Percentiles rank a stretch among this genome's conserved stretches.
These are phyloP conservation scores for Diaporthe sp. DNA, from an alignment of 2,329 filamentous ascomycete genomes.

Conservation along the genomic window DNA sequence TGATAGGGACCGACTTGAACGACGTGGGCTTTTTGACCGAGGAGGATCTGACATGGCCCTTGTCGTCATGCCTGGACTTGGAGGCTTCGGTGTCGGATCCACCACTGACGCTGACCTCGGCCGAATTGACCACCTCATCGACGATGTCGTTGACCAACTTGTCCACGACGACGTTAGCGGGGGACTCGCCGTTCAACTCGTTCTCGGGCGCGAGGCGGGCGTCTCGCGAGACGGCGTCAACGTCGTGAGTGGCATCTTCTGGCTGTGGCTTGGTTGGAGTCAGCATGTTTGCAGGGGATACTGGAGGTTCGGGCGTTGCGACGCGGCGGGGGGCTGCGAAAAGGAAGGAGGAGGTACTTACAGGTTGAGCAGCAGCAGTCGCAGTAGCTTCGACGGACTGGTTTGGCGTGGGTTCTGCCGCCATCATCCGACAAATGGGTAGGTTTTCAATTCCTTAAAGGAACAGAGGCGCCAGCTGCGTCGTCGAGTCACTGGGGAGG, in stretches of 20 bases:
- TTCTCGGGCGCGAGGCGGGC: slow-evolving; percentile 43
- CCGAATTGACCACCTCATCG: slow-evolving; percentile 72
- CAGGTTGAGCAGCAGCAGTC: slow-evolving; percentile 61
- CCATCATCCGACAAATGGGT: slow-evolving; percentile 68
- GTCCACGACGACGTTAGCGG: slow-evolving; percentile 68
- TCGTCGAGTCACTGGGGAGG: slow-evolving; percentile 31
- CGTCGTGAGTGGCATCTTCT: slow-evolving; percentile 41
- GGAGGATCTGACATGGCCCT: slow-evolving; percentile 70
- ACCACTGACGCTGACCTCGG: slow-evolving; percentile 78
- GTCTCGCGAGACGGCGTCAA: slow-evolving; percentile 30
- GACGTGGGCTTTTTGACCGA: slow-evolving; percentile 81
- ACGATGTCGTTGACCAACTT: slow-evolving; percentile 69
- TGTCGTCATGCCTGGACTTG: slow-evolving; percentile 68
- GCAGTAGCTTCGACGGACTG: slow-evolving; percentile 68
- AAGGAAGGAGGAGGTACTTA: slow-evolving; percentile 51
- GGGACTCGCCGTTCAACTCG: slow-evolving; percentile 63
- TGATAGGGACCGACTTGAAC: slow-evolving; percentile 89
- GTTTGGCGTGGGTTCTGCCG: slow-evolving; percentile 71
- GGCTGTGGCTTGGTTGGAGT: slow-evolving; percentile 51
- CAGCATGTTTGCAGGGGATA: slow-evolving; percentile 60
- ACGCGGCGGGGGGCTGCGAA: slow-evolving; percentile 37
- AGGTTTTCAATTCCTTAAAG: slow-evolving; percentile 40
- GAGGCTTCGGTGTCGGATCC: slow-evolving; percentile 81
- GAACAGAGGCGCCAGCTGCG: slow-evolving; percentile 37
- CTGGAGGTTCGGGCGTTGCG: slow-evolving; percentile 52